phyloP scores from a whole-genome alignment of 441 rosid species.

The Gossypium aridum region DNA sequence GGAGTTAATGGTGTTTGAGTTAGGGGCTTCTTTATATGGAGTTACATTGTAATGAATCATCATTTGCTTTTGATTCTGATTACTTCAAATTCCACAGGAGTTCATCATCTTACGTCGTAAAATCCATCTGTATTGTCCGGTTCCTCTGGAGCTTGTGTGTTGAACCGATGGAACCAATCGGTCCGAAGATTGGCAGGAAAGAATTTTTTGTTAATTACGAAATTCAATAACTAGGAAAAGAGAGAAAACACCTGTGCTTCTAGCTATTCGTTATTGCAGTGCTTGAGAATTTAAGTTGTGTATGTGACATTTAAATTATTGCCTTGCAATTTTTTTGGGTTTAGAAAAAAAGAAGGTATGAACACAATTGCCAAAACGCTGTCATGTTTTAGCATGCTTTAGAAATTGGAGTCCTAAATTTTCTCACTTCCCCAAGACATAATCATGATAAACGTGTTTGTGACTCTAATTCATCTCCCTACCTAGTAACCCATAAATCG shows the following conservation, averaged over 20 bases:
- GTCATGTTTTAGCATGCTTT: not conserved
- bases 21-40: not conserved
- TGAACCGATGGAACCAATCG: not conserved
- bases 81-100: not conserved
- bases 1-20: not conserved
- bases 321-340: not conserved
- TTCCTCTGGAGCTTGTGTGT: not conserved
- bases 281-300: not conserved
- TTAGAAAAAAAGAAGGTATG: not conserved
- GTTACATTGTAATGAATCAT: not conserved
- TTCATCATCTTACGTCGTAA: not conserved
- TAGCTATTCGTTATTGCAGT: not conserved
- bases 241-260: not conserved
- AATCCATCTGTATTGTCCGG: not conserved
- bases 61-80: not conserved
- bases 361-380: not conserved
- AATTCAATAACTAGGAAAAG: slow-evolving; percentile 2
- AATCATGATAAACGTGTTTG: too few species aligned
- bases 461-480: too few species aligned
- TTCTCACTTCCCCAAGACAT: not conserved
- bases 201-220: not conserved
- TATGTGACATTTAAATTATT: not conserved
- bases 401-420: not conserved
- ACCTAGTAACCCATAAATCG: too few species aligned
- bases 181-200: not conserved